A percentile compares a stretch with the other conserved stretches of the same genome.
Evolutionary conservation across 2,329 filamentous ascomycete genomes (phyloP).

Genomic region (Sodiomyces alkalinus): DNA sequence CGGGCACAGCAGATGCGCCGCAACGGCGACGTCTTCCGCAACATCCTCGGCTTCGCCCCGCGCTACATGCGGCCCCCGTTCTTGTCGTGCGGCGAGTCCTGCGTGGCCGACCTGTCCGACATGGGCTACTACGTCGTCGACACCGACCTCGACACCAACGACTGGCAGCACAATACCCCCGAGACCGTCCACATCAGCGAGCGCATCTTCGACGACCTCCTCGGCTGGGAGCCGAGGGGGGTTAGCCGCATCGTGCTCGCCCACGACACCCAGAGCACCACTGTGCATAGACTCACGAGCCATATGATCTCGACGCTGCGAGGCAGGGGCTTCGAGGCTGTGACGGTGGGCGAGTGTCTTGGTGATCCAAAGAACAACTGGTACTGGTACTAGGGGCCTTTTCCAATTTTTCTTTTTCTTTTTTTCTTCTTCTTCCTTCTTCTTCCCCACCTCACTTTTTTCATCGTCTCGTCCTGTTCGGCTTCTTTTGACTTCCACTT

Average conservation of each 20-base stretch:
- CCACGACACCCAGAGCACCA: slow-evolving; percentile 33
- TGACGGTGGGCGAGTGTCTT: slow-evolving; percentile 43
- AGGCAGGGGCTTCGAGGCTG: slow-evolving; percentile 26
- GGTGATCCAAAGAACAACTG: slow-evolving; percentile 33
- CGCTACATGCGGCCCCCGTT: slow-evolving; percentile 30
- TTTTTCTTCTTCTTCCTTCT: too few species aligned
- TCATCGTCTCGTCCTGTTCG: too few species aligned
- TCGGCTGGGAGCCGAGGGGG: slow-evolving; percentile 7
- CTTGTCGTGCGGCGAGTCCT: slow-evolving; percentile 22
- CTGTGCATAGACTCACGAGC: slow-evolving; percentile 4
- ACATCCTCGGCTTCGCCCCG: slow-evolving; percentile 24
- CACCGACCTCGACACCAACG: slow-evolving; percentile 45
- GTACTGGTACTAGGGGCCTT: slow-evolving; percentile 22
- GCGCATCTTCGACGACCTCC: slow-evolving; percentile 14
- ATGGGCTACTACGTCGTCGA: slow-evolving; percentile 41
- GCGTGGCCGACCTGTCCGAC: slow-evolving; percentile 5
- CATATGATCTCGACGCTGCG: slow-evolving; percentile 25
- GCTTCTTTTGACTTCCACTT: too few species aligned
- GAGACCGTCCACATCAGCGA: slow-evolving; percentile 32
- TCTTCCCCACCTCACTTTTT: too few species aligned
- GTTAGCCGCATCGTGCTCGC: slow-evolving; percentile 33
- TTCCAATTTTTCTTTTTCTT: too few species aligned
- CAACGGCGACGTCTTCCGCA: slow-evolving; percentile 27
- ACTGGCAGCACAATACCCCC: slow-evolving; percentile 37
- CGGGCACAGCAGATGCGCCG: slow-evolving; percentile 24